Percentiles rank a stretch among this genome's conserved stretches.
Evolutionary conservation across 176 grass and related monocot species (phyloP).

Genomic region (Pontederia paniculata): DNA sequence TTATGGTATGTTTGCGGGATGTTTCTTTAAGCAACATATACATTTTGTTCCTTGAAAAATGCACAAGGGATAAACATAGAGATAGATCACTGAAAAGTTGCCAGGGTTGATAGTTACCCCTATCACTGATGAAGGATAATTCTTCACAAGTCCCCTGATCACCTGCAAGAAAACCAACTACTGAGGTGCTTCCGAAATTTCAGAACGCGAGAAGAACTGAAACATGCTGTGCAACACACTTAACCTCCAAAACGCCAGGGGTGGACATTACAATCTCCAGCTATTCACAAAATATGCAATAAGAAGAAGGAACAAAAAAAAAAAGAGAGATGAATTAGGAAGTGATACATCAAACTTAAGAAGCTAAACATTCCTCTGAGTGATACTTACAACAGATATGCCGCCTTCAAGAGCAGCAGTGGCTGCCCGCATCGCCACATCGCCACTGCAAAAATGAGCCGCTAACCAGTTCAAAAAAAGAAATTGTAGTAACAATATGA

Average conservation of each 20-base stretch:
- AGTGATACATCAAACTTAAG: background rate
- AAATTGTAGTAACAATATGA: background rate
- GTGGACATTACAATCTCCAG: conserved; percentile 79
- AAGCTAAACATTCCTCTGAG: background rate
- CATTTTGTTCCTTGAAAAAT: background rate
- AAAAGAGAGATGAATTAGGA: background rate
- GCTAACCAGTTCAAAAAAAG: background rate
- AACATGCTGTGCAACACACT: background rate
- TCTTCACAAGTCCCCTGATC: conserved; percentile 40
- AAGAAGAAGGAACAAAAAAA: background rate
- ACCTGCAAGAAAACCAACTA: conserved; percentile 26
- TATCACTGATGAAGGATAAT: conserved; percentile 62
- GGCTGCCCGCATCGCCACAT: conserved; percentile 58
- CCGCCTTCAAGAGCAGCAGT: conserved; percentile 51
- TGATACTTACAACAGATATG: conserved; percentile 58
- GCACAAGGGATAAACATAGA: background rate
- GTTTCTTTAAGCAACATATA: no score
- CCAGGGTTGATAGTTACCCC: conserved; percentile 34
- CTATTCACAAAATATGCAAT: conserved; percentile 22
- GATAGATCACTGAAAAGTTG: no score
- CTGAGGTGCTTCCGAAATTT: background rate
- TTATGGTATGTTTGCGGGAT: no score
- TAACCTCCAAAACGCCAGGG: conserved; percentile 64
- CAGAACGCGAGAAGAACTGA: background rate
- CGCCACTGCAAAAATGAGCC: conserved; percentile 34